A percentile compares a stretch with the other conserved stretches of the same genome.
Conservation (phyloP, 23 red algal species). For the Pyropia haitanensis region DNA sequence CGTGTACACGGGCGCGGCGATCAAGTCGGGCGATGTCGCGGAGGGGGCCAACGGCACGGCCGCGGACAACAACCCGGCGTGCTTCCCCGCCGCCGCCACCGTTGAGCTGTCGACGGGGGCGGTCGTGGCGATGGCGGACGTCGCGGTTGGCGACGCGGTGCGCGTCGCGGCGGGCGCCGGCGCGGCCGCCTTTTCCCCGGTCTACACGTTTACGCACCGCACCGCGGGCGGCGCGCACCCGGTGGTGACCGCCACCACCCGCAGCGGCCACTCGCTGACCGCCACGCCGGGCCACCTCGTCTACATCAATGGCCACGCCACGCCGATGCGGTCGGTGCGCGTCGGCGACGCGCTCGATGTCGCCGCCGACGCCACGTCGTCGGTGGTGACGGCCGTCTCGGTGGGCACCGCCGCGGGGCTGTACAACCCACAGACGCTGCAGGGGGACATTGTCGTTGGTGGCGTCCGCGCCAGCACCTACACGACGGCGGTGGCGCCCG, state of each 20-base stretch:
- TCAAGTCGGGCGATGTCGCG: no score
- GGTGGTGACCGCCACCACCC: constrained; percentile 19
- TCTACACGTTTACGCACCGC: constrained; percentile 54
- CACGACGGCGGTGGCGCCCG: no score
- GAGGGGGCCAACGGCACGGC: background rate
- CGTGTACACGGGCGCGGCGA: no score
- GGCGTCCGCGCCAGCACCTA: constrained; percentile 17
- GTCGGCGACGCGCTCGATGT: constrained; percentile 28
- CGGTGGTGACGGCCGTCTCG: background rate
- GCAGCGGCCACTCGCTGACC: constrained; percentile 1
- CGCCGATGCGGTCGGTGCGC: constrained; percentile 3
- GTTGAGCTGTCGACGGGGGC: constrained; percentile 41
- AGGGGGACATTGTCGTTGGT: constrained; percentile 63
- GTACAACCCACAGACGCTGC: constrained; percentile 67
- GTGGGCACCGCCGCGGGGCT: constrained; percentile 14
- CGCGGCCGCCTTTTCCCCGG: constrained; percentile 15
- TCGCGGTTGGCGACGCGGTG: constrained; percentile 41
- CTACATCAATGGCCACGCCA: constrained; percentile 20
- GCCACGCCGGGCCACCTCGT: constrained; percentile 46
- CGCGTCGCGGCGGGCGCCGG: constrained; percentile 19
- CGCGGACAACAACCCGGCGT: constrained; percentile 6
- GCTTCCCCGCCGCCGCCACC: constrained; percentile 42
- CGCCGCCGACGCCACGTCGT: constrained; percentile 4
- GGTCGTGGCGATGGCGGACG: constrained; percentile 21
- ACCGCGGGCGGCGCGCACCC: no score